Evolutionary conservation across 2,329 filamentous ascomycete species (phyloP).

Genomic region (Penicillium sp.): DNA sequence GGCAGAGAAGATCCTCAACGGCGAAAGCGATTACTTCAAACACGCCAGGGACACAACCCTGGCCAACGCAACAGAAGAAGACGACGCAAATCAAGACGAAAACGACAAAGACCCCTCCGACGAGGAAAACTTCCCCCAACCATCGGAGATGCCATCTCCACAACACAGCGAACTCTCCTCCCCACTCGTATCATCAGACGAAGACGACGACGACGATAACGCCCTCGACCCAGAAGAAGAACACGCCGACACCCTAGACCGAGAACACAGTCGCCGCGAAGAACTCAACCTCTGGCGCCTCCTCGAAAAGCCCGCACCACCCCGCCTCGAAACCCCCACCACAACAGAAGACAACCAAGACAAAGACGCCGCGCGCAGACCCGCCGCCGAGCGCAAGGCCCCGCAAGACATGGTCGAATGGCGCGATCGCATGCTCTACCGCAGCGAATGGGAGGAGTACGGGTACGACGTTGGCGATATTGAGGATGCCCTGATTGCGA

Average conservation of each 20-base stretch:
- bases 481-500: conserved; percentile 33
- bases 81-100: conserved; percentile 16
- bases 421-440: conserved; percentile 50
- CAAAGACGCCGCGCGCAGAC: conserved; percentile 18
- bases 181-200: background rate
- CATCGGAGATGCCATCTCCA: background rate
- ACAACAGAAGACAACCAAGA: conserved; percentile 18
- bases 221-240: conserved; percentile 42
- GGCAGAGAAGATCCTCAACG: conserved; percentile 18
- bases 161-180: conserved; percentile 2
- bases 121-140: conserved; percentile 1
- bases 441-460: conserved; percentile 55
- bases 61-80: conserved; percentile 22
- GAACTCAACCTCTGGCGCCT: conserved; percentile 50
- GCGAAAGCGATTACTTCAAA: conserved; percentile 34
- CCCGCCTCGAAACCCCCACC: conserved; percentile 21
- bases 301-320: conserved; percentile 35
- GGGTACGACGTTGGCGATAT: conserved; percentile 31
- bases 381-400: conserved; percentile 35
- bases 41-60: no score
- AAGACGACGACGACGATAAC: conserved; percentile 19
- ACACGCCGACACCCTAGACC: conserved; percentile 54
- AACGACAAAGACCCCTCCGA: conserved; percentile 4
- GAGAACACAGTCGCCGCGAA: conserved; percentile 45
- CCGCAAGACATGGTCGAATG: conserved; percentile 48